Evolutionary conservation across 768 basidiomycete species (phyloP), one percentile per base, ranked within the genome.

Genomic region (Rhizopogon vesiculosus): DNA sequence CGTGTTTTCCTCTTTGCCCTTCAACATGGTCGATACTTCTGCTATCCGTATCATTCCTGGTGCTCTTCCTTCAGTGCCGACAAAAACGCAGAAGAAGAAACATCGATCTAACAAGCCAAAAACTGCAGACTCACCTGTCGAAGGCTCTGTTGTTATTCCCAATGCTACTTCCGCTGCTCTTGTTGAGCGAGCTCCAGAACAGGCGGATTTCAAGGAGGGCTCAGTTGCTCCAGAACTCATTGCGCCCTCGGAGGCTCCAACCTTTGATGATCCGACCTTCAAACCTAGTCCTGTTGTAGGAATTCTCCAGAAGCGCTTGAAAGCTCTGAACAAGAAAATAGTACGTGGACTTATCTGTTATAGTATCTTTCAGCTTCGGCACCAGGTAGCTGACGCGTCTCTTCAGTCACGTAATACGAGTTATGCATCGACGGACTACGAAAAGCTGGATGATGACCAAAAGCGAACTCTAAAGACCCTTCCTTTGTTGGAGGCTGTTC

Each of bases 381-480:
- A 25, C 19, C 35, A 35, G 10, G 18, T 48, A 48, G 13, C 15
- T 40, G 35, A 51, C 41, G 42, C 51, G 25, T 55, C 10, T 45
- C 57, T 53, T 56, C 61, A 95, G 94, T 76, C 78, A 58, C 84
- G 93, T 59, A 82, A 91, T 76, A 75, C 84, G 45, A 72, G 75
- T 10, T 94, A 96, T 67, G 81, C 87, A 31, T 63, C 82, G 3
- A 86, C 80, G 18, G 83, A 85, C 28, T 69, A 78, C 3, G 84
- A 85, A 53, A 87, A 87, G 64, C 80, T 95, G 53, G 91, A 96
- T 59, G 90, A 93, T 42, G 94, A 96, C 70, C 93, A 97, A 73
- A 87, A 80, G 60, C 83, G 85, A 35, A 76, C 80, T 2, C 63
- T 94, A 51, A 87, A 83, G 60, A 85, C 81, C 16, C 82, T 96